Conservation (phyloP, 2,329 filamentous ascomycete species). For the Ophiosphaerella korrae region DNA sequence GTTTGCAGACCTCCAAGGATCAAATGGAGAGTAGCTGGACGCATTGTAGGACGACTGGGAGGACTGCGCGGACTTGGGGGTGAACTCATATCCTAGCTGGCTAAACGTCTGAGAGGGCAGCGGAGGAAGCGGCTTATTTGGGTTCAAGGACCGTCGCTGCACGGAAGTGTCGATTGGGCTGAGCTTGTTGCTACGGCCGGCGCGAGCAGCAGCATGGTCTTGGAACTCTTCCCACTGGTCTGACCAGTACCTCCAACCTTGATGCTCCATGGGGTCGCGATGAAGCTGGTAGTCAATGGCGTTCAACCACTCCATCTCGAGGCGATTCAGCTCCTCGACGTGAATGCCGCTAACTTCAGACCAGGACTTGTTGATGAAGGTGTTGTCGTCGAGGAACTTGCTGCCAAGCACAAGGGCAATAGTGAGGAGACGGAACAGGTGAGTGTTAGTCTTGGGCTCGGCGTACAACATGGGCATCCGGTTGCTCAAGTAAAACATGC, state of each 20-base stretch:
- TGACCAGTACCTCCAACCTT: conserved; percentile 71
- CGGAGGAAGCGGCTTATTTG: conserved; percentile 53
- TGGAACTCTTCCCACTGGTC: conserved; percentile 70
- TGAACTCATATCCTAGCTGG: conserved; percentile 40
- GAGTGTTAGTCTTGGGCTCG: conserved; percentile 60
- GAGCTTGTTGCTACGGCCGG: conserved; percentile 51
- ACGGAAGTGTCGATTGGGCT: conserved; percentile 70
- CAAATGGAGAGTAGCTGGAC: conserved; percentile 45
- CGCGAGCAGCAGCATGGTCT: conserved; percentile 52
- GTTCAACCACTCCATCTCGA: conserved; percentile 87
- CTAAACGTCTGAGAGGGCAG: conserved; percentile 49
- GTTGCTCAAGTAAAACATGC: conserved; percentile 86
- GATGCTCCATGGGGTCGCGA: conserved; percentile 77
- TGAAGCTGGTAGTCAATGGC: conserved; percentile 85
- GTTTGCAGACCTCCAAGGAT: conserved; percentile 51
- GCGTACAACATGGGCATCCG: conserved; percentile 75
- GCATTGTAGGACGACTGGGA: conserved; percentile 46
- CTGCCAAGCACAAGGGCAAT: conserved; percentile 84
- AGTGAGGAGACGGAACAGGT: conserved; percentile 87
- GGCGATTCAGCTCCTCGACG: conserved; percentile 79
- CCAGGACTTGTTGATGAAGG: conserved; percentile 97
- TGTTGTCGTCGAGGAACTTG: conserved; percentile 97
- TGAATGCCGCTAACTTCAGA: conserved; percentile 91
- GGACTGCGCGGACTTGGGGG: conserved; percentile 43
- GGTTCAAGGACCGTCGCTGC: conserved; percentile 55